Evolutionary conservation across 2,329 filamentous ascomycete genomes (phyloP), one percentile per base, ranked within the genome.

Genomic region (Pyrenochaeta sp.): DNA sequence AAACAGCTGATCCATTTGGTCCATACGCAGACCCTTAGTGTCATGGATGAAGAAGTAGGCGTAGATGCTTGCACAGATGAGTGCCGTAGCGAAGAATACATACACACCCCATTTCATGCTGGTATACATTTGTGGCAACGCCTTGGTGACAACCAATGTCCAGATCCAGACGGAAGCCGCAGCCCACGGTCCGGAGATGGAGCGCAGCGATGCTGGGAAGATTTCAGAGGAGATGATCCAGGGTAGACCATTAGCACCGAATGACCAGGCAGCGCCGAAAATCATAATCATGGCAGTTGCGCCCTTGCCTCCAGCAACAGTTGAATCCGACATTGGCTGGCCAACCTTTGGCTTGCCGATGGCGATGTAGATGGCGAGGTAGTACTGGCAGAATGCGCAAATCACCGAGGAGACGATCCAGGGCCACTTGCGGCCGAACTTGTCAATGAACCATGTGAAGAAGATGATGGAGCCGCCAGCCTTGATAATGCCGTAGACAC

Each of bases 161-260:
- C 73, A 76, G 4, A 75, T 70, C 72, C 74, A 76, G 10, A 75
- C 72, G 12, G 61, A 69, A 56, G 73, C 73, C 2, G 67, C 72
- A 3, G 70, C 72, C 53, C 68, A 77, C 0, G 75, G 72, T 12
- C 75, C 75, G 1, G 73, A 75, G 39, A 79, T 68, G 15, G 69
- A 73, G 5, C 77, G 67, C 15, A 79, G 60, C 0, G 71, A 71
- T 3, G 68, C 67, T 0, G 77, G 76, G 58, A 79, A 79, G 20
- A 79, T 79, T 57, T 79, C 77, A 1, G 76, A 69, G 1, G 73
- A 76, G n/a, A 79, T 75, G 54, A 79, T 78, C 75, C 76, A 79
- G 0, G 76, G 76, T 0, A 78, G 56, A 2, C 77, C 76, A 41
- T 78, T 78, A 1, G 73, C 68, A 33, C 76, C 75, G 35, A 77